A percentile compares a stretch with the other conserved stretches of the same genome.
Conservation (phyloP, 441 rosid species). For the Pelargonium australe region DNA sequence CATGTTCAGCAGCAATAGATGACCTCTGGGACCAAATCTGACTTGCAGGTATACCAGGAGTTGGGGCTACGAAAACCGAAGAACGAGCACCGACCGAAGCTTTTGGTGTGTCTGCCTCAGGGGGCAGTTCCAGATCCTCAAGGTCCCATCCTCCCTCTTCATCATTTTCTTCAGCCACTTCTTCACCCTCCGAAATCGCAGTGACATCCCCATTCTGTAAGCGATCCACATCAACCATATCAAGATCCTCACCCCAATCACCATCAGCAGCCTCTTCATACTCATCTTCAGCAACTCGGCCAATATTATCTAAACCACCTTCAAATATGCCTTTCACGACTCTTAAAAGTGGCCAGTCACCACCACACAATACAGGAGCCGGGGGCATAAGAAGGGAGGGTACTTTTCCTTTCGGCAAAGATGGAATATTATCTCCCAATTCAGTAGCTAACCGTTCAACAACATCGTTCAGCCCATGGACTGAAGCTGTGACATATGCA, state of each 20-base stretch:
- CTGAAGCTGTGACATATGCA: slow-evolving; percentile 46
- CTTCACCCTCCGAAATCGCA: slow-evolving; percentile 54
- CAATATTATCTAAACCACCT: slow-evolving; percentile 59
- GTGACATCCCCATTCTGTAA: slow-evolving; percentile 48
- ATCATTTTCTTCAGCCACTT: slow-evolving; percentile 47
- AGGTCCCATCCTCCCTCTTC: slow-evolving; percentile 85
- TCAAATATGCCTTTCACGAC: slow-evolving; percentile 80
- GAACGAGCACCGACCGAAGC: slow-evolving; percentile 47
- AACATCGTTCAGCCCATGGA: slow-evolving; percentile 1
- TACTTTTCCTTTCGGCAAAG: slow-evolving; percentile 23
- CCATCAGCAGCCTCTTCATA: slow-evolving; percentile 57
- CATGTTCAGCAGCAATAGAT: slow-evolving; percentile 84
- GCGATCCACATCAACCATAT: slow-evolving; percentile 52
- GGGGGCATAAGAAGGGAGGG: slow-evolving; percentile 72
- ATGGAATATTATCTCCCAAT: neutral
- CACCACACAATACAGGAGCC: slow-evolving; percentile 55
- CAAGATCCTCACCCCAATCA: slow-evolving; percentile 81
- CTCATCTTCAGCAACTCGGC: slow-evolving; percentile 43
- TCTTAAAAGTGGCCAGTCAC: slow-evolving; percentile 89
- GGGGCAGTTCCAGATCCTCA: slow-evolving; percentile 74
- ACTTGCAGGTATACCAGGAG: slow-evolving; percentile 73
- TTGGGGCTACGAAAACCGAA: slow-evolving; percentile 51
- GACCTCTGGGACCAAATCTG: slow-evolving; percentile 80
- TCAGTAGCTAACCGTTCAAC: neutral
- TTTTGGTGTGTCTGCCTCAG: slow-evolving; percentile 69